Evolutionary conservation across 2,329 filamentous ascomycete genomes (phyloP).

Genomic region (Diplodia seriata): DNA sequence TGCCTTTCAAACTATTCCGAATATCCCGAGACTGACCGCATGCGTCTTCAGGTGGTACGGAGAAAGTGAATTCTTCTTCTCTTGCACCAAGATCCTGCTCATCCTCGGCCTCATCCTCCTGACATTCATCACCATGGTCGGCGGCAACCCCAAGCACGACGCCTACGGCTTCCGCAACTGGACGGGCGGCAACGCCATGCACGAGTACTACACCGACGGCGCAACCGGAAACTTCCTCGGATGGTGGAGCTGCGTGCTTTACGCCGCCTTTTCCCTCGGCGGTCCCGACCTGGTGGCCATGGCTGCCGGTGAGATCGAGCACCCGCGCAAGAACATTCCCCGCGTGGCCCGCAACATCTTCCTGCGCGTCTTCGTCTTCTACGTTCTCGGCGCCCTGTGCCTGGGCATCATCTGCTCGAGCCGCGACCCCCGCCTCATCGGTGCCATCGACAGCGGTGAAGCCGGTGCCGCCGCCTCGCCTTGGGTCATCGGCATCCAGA

Average conservation of each 20-base stretch:
- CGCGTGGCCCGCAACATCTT: constrained; percentile 80
- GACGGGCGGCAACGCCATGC: constrained; percentile 56
- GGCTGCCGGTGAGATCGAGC: constrained; percentile 57
- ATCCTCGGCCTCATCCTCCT: constrained; percentile 56
- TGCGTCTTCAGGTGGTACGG: constrained; percentile 64
- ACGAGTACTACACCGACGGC: constrained; percentile 65
- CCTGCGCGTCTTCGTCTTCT: constrained; percentile 70
- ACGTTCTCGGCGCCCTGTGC: constrained; percentile 56
- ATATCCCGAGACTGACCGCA: constrained; percentile 62
- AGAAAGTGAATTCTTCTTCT: constrained; percentile 56
- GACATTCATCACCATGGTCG: constrained; percentile 56
- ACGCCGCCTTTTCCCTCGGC: constrained; percentile 58
- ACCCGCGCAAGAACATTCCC: constrained; percentile 62
- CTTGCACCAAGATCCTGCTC: constrained; percentile 55
- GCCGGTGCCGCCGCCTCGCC: constrained; percentile 59
- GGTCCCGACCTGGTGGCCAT: constrained; percentile 59
- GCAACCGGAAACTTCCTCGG: constrained; percentile 65
- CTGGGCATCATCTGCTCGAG: constrained; percentile 65
- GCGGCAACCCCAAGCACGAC: constrained; percentile 54
- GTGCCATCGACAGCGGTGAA: constrained; percentile 41
- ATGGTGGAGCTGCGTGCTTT: constrained; percentile 60
- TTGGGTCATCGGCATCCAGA: constrained; percentile 68
- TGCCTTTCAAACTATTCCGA: background rate
- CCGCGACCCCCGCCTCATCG: constrained; percentile 54
- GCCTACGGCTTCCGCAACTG: constrained; percentile 56